Conservation (phyloP, 2,329 filamentous ascomycete genomes). For the Sarocladium oryzae region DNA sequence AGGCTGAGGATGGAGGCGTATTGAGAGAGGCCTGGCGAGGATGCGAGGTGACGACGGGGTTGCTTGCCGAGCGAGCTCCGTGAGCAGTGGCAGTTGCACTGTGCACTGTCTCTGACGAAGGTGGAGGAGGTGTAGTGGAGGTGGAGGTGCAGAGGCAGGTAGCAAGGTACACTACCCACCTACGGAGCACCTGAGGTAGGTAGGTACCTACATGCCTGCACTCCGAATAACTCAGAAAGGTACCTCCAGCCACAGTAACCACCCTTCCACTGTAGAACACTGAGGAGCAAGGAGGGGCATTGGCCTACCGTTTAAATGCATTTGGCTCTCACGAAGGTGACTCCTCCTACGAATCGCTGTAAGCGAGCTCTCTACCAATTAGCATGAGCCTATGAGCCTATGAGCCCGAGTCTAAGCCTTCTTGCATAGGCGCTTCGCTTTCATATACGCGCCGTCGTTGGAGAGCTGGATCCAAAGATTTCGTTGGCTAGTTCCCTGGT, state of each 20-base stretch:
- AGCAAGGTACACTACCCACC: too few species aligned
- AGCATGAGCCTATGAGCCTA: not conserved
- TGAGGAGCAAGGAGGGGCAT: too few species aligned
- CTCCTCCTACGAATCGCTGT: constrained; percentile 5
- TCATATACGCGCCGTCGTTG: too few species aligned
- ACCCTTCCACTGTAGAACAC: too few species aligned
- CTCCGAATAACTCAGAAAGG: too few species aligned
- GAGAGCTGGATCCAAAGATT: not conserved
- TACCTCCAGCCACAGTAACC: not conserved
- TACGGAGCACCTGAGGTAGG: too few species aligned
- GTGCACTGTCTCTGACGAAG: constrained; percentile 8
- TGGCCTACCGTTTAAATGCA: not conserved
- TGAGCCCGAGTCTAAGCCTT: too few species aligned
- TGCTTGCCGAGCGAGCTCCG: constrained; percentile 8
- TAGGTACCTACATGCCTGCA: too few species aligned
- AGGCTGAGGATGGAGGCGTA: not conserved
- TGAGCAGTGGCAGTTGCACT: not conserved
- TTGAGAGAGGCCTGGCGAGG: not conserved
- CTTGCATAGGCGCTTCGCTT: too few species aligned
- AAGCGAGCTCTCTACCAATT: not conserved
- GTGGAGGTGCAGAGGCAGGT: not conserved
- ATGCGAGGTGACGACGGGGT: constrained; percentile 5
- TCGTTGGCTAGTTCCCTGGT: not conserved
- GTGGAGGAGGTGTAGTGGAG: constrained; percentile 7
- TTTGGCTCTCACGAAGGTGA: not conserved